Base-by-base conservation (phyloP, 257 asterid genomes). In the Gynochthodes officinalis region DNA sequence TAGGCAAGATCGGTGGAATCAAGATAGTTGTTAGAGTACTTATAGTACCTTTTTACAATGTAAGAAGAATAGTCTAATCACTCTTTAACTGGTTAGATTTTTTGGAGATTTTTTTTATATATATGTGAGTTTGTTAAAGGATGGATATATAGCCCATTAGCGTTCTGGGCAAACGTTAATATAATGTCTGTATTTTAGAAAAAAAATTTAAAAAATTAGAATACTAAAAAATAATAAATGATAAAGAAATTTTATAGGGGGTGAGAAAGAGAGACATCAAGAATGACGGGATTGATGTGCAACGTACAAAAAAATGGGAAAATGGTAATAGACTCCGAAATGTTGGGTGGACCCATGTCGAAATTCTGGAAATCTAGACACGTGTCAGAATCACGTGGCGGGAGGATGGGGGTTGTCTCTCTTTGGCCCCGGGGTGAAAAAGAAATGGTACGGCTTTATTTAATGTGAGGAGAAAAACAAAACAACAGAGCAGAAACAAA, bases 341-440 rank as follows among this genome's bases (percentile, higher is more conserved):
- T 19, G 75, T 40, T 37, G 61, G 67, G 30, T 16, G 62, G 8
- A 37, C 66, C 68, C 32, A 18, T 2, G 3, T 18, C 11, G 33
- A 39, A 37, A 73, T 7, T 39, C 48, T 32, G 19, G 50, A 57
- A 67, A 75, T 75, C 58, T 49, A 14, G 15, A 67, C 76, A 73
- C 76, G 84, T 73, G 78, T 65, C 76, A 50, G 72, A 13, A 57
- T 70, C 82, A 79, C 79, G 70, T 74, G 79, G 83, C n/a, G 21
- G 23, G 40, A 57, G 64, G 54, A 46, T 12, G 59, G 21, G n/a
- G 30, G 33, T 2, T 49, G 4, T 50, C 6, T 30, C 65, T 5
- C 28, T 13, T 13, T 62, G 46, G 48, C 23, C 48, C 43, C 21
- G 19, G 21, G 42, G 52, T 66, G n/a, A 53, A 46, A 14, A n/a